phyloP scores from a whole-genome alignment of 2,329 filamentous ascomycete genomes.

The Monilinia aucupariae region DNA sequence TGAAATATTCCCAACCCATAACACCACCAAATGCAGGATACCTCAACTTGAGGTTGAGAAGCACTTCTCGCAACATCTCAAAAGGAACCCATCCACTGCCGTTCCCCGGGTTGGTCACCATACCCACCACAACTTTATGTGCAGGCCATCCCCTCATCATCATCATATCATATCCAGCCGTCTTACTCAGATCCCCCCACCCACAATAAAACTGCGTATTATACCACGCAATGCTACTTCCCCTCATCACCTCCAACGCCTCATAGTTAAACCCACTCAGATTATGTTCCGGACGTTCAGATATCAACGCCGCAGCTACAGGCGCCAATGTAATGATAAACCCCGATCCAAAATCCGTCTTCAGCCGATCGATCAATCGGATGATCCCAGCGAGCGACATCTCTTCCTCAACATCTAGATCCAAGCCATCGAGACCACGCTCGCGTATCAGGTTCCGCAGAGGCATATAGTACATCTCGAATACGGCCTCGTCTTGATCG shows the following conservation, averaged over 20 bases:
- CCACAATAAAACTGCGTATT: conserved; percentile 93
- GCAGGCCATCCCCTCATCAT: conserved; percentile 64
- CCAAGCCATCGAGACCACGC: conserved; percentile 61
- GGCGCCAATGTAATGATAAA: conserved; percentile 81
- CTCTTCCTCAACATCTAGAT: conserved; percentile 74
- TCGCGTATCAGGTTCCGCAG: conserved; percentile 59
- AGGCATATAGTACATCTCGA: conserved; percentile 69
- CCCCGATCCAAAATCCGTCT: conserved; percentile 59
- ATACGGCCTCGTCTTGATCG: conserved; percentile 51
- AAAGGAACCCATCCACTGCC: conserved; percentile 62
- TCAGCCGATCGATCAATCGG: conserved; percentile 61
- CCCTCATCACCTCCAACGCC: conserved; percentile 62
- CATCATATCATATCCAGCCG: conserved; percentile 47
- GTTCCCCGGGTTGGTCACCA: conserved; percentile 73
- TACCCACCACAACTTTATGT: conserved; percentile 69
- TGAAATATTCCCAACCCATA: conserved; percentile 96
- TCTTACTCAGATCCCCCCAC: conserved; percentile 48
- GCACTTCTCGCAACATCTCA: conserved; percentile 49
- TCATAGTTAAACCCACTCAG: conserved; percentile 80
- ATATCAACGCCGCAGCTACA: conserved; percentile 68
- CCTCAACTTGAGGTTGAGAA: conserved; percentile 51
- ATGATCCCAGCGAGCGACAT: conserved; percentile 64
- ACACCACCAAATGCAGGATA: conserved; percentile 75
- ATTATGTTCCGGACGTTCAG: conserved; percentile 51
- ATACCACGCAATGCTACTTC: conserved; percentile 71